phyloP scores from a whole-genome alignment of 2,329 filamentous ascomycete species.

The Stagonosporopsis vannaccii region DNA sequence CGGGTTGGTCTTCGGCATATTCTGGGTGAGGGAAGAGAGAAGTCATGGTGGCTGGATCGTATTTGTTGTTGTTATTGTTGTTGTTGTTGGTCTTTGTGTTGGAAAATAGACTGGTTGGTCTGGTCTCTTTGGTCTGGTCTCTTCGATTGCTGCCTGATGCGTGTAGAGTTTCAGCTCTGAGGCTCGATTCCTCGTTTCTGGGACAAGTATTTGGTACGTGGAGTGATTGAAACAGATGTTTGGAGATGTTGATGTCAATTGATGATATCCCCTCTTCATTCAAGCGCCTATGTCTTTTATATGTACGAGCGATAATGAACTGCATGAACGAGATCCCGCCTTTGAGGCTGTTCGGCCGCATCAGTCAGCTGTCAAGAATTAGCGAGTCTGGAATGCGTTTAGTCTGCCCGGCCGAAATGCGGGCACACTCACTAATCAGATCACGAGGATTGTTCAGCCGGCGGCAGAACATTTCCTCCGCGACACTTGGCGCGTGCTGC shows the following conservation, averaged over 20 bases:
- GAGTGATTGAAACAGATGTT: neutral
- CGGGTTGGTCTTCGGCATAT: slow-evolving; percentile 70
- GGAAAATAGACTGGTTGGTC: neutral
- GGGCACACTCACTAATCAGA: slow-evolving; percentile 1
- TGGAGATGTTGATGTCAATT: neutral
- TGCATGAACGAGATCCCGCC: neutral
- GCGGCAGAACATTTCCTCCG: neutral
- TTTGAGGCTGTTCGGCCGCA: slow-evolving; percentile 8
- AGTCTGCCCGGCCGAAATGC: neutral
- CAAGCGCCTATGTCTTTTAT: neutral
- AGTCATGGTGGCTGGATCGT: slow-evolving; percentile 54
- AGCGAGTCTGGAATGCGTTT: neutral
- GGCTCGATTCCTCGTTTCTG: neutral
- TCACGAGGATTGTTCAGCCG: neutral
- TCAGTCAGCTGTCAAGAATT: slow-evolving; percentile 1
- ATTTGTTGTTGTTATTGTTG: neutral
- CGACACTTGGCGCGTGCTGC: neutral
- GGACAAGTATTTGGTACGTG: neutral
- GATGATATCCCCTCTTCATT: neutral
- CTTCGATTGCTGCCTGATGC: neutral
- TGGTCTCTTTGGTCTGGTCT: neutral
- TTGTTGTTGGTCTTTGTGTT: neutral
- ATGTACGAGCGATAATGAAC: neutral
- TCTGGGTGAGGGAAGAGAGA: slow-evolving; percentile 62
- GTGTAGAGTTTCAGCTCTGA: neutral